Evolutionary conservation across 1,284 basidiomycete species (phyloP), one percentile per base, ranked within the genome.

Genomic region (Cutaneotrichosporon sp.): DNA sequence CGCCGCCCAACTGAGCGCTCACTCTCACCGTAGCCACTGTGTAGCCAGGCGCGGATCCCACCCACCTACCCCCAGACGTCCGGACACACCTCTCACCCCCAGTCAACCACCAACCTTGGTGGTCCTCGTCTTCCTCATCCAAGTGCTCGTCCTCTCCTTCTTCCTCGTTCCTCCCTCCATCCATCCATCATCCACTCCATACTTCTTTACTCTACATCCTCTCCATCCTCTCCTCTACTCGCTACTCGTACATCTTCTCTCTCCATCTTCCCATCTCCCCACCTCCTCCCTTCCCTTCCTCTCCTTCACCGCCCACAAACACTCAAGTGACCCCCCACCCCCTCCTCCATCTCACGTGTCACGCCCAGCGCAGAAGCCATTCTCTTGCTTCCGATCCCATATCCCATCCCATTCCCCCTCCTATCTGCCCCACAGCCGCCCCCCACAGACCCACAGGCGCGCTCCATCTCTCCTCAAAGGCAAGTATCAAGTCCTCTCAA

Each of bases 401-500:
- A n/a, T 20, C 42, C 45, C 45, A 46, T 24, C 45, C 45, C n/a
- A n/a, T n/a, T n/a, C n/a, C n/a, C n/a, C n/a, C 22, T 13, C 8
- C 47, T 50, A 50, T 27, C 47, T 50, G 18, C 24, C 47, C 47
- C 47, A 46, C 45, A 50, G 27, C 47, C 27, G 7, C 4, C 7
- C 27, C 47, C 27, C 27, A 50, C 47, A 8, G 16, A 16, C 14
- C 24, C 52, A 22, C 27, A 31, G 27, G 9, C 27, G n/a, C 10
- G 29, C 49, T 31, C 8, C 49, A 31, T n/a, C 43, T 13, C n/a
- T 27, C 43, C 47, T 50, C 29, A 52, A 49, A 56, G 59, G 59
- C 59, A 60, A 60, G 59, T 60, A 51, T 56, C 59, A 33, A 45
- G 14, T n/a, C n/a, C 24, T 33, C 38, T 33, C 50, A 34, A 56